Conservation (phyloP, 768 basidiomycete species). For the Leccinum longicurvipes region DNA sequence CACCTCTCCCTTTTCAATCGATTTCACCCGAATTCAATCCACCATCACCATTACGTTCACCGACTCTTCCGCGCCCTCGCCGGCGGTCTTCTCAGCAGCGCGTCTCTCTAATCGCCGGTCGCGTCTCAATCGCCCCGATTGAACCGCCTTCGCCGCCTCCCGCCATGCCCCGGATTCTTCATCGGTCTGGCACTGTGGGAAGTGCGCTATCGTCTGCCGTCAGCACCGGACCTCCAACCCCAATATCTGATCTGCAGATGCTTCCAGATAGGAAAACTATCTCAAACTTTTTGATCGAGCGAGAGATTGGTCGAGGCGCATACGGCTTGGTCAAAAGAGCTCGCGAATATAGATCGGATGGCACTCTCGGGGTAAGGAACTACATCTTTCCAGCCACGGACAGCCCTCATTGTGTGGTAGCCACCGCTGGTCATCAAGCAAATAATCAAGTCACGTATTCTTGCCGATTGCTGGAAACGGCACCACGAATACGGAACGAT, state of each 20-base stretch:
- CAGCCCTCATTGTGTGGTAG: slow-evolving; percentile 37
- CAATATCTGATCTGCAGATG: slow-evolving; percentile 33
- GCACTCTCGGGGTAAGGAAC: slow-evolving; percentile 75
- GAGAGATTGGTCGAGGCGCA: slow-evolving; percentile 89
- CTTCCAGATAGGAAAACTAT: slow-evolving; percentile 65
- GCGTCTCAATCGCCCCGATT: slow-evolving; percentile 72
- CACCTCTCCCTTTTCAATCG: slow-evolving; percentile 20
- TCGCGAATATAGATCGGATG: slow-evolving; percentile 70
- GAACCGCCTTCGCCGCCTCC: slow-evolving; percentile 69
- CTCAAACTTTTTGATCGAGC: slow-evolving; percentile 80
- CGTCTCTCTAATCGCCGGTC: slow-evolving; percentile 79
- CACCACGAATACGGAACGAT: slow-evolving; percentile 94
- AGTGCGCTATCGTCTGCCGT: slow-evolving; percentile 58
- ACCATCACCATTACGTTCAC: slow-evolving; percentile 42
- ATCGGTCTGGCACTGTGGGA: slow-evolving; percentile 59
- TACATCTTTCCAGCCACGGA: slow-evolving; percentile 3
- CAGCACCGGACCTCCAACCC: slow-evolving; percentile 65
- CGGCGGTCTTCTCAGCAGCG: slow-evolving; percentile 81
- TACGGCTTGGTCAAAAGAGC: slow-evolving; percentile 94
- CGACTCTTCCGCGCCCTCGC: slow-evolving; percentile 61
- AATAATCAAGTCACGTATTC: slow-evolving; percentile 95
- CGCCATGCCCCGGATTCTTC: slow-evolving; percentile 57
- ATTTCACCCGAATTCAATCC: slow-evolving; percentile 20
- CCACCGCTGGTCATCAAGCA: slow-evolving; percentile 94
- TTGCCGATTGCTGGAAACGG: slow-evolving; percentile 99